Evolutionary conservation across 1,284 basidiomycete genomes (phyloP), one percentile per base, ranked within the genome.

Genomic region (Apiotrichum brassicae): DNA sequence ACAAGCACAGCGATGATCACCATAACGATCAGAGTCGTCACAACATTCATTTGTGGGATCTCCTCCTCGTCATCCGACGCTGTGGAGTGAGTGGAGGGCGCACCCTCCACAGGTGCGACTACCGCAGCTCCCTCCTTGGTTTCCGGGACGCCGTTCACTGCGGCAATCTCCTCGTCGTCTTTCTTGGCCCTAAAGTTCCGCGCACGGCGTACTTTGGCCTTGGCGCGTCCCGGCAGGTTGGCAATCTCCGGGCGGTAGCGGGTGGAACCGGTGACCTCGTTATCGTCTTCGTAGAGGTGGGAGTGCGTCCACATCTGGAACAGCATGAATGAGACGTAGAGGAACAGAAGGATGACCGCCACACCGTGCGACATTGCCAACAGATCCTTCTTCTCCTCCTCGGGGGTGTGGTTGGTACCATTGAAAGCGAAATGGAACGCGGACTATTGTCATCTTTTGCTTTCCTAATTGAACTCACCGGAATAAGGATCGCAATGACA

Each of bases 271-370:
- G 48, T 43, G 19, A 63, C 59, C 43, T 51, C 54, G 4, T 34
- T 35, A 35, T 54, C 57, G 46, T 67, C 68, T 40, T 77, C 61
- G 65, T 87, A 93, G 6, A 92, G 75, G 30, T 78, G 71, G 2
- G 85, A 79, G 72, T 94, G 90, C 0, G 87, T 86, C 69, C 82
- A 88, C 11, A 94, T 81, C 41, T 92, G 88, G 78, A 94, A 94
- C 40, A 84, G 66, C 16, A 93, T 78, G 65, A 87, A 90, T 20
- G 77, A 79, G 3, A 70, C 68, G 68, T 91, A 89, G 41, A 71
- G 54, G 11, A 89, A 77, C 14, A 93, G 78, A 3, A 93, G 77
- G 45, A 94, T 81, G 49, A 94, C 78, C 0, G 89, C 80, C 16
- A 88, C 87, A 14, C 86, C 90, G 57, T 83, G 86, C 60, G 84